Evolutionary conservation across 2,329 filamentous ascomycete species (phyloP), one percentile per base, ranked within the genome.

Genomic region (Trematosphaeria pertusa): DNA sequence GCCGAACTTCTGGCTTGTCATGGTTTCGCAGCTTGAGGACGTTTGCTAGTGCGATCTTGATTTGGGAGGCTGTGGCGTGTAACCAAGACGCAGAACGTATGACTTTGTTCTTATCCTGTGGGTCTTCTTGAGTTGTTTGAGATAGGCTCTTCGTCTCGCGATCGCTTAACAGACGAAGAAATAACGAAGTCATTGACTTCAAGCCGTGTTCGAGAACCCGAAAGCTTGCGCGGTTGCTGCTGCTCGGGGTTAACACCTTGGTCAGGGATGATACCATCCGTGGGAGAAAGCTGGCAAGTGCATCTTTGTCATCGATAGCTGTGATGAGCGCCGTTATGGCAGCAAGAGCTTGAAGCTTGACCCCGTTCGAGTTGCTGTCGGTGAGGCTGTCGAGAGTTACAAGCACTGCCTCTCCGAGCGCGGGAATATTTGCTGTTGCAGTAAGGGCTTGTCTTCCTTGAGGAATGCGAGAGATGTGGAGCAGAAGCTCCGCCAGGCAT

Each of bases 201-300:
- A 95, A 66, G 14, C 83, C 83, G 44, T 75, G 75, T 18, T 86
- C 74, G 5, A 97, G 75, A 0, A 95, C 81, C 31, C 80, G 82
- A 56, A 80, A 85, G 37, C 81, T 78, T 24, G 83, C 76, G 37
- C 83, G 78, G 56, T 81, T 79, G 31, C 81, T 77, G n/a, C 79
- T 83, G 0, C 86, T 88, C 0, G 85, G 84, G 4, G 88, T 87
- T 39, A 96, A 74, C 0, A 91, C 76, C 61, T 87, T 92, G 2
- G 88, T 86, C 18, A 99, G 75, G 1, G 86, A 84, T 3, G 94
- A 97, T 0, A 96, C 83, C 0, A 90, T 90, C 8, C 92, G 91
- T 0, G 95, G 94, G 32, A 97, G 78, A 62, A 99, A 94, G 51
- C 84, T 92, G 8, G 91, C 89, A 45, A 96, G 76, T 2, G 89